Evolutionary conservation across 2,329 filamentous ascomycete genomes (phyloP).

Genomic region (Chaetomiaceae sp.): DNA sequence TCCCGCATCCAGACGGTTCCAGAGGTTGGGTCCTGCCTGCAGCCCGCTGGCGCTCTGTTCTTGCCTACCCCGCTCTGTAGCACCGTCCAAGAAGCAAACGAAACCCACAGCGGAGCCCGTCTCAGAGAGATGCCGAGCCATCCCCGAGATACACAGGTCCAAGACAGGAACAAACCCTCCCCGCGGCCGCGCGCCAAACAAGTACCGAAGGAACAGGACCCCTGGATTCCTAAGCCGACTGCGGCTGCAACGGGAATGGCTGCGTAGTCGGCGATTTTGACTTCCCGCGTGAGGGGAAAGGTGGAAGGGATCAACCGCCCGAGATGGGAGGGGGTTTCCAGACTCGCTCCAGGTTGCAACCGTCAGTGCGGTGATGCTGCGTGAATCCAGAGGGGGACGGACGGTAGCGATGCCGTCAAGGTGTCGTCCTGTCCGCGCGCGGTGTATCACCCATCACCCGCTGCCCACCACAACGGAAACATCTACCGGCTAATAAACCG

Average conservation of each 20-base stretch:
- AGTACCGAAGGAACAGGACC: conserved; percentile 11
- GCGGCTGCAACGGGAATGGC: background rate
- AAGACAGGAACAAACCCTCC: background rate
- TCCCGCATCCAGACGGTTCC: too few relatives aligned
- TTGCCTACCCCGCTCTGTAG: conserved; percentile 12
- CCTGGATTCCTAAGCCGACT: conserved; percentile 6
- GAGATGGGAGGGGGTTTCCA: too few relatives aligned
- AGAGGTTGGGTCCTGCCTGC: too few relatives aligned
- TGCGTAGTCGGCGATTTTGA: background rate
- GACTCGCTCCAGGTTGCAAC: too few relatives aligned
- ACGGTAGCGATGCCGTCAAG: conserved; percentile 5
- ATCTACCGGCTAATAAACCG: conserved; percentile 14
- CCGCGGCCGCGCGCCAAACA: background rate
- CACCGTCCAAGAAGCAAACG: background rate
- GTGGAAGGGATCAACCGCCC: too few relatives aligned
- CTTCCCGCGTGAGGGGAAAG: conserved; percentile 11
- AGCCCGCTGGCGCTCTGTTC: too few relatives aligned
- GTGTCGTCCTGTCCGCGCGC: background rate
- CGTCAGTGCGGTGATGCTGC: background rate
- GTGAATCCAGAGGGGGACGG: background rate
- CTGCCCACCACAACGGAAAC: background rate
- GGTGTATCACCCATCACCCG: background rate
- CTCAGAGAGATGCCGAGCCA: conserved; percentile 25
- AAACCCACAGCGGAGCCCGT: conserved; percentile 2
- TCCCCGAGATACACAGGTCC: conserved; percentile 23